Conservation (phyloP, 208 protist genomes). For the Strigomonas culicis region DNA sequence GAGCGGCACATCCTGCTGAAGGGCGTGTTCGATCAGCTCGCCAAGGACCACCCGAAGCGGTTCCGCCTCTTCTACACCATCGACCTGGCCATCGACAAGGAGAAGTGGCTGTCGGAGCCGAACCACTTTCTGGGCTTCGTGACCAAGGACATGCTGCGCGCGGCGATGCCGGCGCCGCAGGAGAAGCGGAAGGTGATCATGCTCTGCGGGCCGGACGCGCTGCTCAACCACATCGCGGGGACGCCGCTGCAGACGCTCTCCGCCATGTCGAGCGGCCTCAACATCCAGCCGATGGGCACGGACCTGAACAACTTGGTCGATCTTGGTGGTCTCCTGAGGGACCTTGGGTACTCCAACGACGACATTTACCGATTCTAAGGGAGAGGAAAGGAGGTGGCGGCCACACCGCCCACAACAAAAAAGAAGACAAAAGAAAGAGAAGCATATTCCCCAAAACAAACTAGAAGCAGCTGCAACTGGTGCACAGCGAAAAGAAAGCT, state of each 20-base stretch:
- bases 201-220: conserved; percentile 83
- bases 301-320: conserved; percentile 84
- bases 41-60: conserved; percentile 47
- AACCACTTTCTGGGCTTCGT: conserved; percentile 77
- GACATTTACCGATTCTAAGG: conserved; percentile 86
- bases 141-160: conserved; percentile 67
- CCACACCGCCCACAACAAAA: too few relatives aligned
- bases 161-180: conserved; percentile 71
- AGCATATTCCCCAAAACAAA: too few relatives aligned
- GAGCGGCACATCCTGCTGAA: conserved; percentile 91
- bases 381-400: too few relatives aligned
- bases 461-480: background rate
- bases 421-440: too few relatives aligned
- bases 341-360: conserved; percentile 81
- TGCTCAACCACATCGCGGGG: conserved; percentile 82
- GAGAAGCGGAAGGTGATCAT: conserved; percentile 86
- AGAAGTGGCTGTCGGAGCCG: conserved; percentile 56
- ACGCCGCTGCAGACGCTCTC: conserved; percentile 70
- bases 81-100: conserved; percentile 71
- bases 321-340: conserved; percentile 69
- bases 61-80: conserved; percentile 92
- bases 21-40: conserved; percentile 83
- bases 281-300: conserved; percentile 77
- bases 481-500: too few relatives aligned
- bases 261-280: conserved; percentile 69